Base-by-base conservation (phyloP, 2,329 filamentous ascomycete species). In the Botryotinia calthae region DNA sequence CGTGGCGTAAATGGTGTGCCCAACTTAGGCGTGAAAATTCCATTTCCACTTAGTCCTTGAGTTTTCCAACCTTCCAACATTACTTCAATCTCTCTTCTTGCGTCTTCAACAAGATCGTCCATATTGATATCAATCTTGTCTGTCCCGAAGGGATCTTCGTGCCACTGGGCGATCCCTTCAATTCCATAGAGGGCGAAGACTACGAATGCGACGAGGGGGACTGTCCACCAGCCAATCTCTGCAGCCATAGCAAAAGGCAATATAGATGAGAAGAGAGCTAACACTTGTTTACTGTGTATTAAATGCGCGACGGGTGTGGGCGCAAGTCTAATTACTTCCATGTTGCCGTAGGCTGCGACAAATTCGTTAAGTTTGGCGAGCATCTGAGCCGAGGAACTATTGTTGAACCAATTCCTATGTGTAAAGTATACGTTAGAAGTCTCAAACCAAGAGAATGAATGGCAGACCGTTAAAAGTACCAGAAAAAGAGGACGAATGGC, bases 81-180 rank as follows among this genome's bases (percentile, higher is more conserved):
- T 10, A 88, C 88, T 75, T 85, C 84, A 28, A 88, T 84, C 80
- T 91, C 89, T 56, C 83, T 83, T 73, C 87, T 82, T 61, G 87
- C 83, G 78, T 91, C 89, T 75, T 89, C 88, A 4, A 88, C 86
- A 67, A 91, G 87, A 5, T 87, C 88, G 79, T 91, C 89, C 85
- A 91, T 89, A 78, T 90, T 90, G 81, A 91, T 91, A 78, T 91
- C 89, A 72, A 90, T 90, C 77, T 86, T 85, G 75, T 90, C 89
- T 72, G 89, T 89, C 2, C 89, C 89, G 78, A 91, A 91, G 1
- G 89, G 89, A 78, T 91, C 89, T 78, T 91, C 89, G 1, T 91
- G 82, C 79, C 90, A 78, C 67, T 77, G 75, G n/a, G 79, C 79
- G 63, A 80, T 88, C 5, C 84, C 85, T 18, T 88, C 89, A 71